Conservation (phyloP, 2,329 filamentous ascomycete genomes). For the Xylariales sp. region DNA sequence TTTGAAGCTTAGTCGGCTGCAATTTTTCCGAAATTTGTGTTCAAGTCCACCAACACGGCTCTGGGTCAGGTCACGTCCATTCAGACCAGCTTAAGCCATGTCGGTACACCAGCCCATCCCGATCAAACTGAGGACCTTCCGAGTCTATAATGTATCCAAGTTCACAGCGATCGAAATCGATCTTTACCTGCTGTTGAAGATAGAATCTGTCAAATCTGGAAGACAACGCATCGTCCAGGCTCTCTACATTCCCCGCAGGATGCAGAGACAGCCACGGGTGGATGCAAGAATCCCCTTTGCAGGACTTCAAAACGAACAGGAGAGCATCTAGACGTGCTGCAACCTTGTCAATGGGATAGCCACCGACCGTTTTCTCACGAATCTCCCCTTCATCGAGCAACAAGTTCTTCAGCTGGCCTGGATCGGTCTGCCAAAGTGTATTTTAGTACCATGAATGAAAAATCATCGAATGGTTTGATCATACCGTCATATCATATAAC, state of each 20-base stretch:
- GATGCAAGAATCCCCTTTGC: conserved; percentile 47
- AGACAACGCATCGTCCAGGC: conserved; percentile 45
- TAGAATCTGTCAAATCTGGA: conserved; percentile 51
- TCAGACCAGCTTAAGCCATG: conserved; percentile 5
- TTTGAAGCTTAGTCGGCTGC: no score
- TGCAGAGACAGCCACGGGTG: conserved; percentile 55
- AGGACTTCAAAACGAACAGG: conserved; percentile 57
- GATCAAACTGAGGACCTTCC: conserved; percentile 37
- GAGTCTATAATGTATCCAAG: conserved; percentile 50
- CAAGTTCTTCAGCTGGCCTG: conserved; percentile 46
- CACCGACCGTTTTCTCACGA: conserved; percentile 26
- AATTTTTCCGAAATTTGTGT: no score
- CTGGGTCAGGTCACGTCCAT: neutral
- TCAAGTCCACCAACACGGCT: no score
- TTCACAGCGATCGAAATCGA: conserved; percentile 50
- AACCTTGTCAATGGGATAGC: conserved; percentile 33
- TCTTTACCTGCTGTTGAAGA: conserved; percentile 38
- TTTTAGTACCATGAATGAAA: no score
- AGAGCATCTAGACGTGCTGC: conserved; percentile 52
- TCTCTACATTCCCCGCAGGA: conserved; percentile 45
- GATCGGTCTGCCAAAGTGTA: conserved; percentile 38
- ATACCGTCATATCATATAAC: conserved; percentile 56
- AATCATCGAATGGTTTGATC: conserved; percentile 8
- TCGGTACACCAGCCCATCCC: conserved; percentile 2
- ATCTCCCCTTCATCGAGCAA: conserved; percentile 11